A percentile compares a stretch with the other conserved stretches of the same genome.
These are phyloP conservation scores for Thelonectria olida DNA, from an alignment of 2,329 filamentous ascomycete genomes.

Conservation along the genomic window DNA sequence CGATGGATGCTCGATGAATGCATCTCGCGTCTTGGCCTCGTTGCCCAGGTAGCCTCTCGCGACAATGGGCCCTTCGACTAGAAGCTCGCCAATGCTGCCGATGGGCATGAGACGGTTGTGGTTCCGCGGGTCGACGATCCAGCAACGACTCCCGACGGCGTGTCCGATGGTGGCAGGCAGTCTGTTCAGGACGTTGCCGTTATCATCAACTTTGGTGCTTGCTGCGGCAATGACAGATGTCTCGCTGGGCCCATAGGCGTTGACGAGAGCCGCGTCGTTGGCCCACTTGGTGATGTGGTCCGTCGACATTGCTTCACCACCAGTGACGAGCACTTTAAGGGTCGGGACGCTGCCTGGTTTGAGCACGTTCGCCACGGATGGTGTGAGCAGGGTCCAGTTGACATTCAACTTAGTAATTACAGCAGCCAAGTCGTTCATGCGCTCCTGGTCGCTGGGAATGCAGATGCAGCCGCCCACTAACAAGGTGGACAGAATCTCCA, in stretches of 20 bases:
- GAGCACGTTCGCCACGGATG: slow-evolving; percentile 50
- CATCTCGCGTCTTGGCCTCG: slow-evolving; percentile 17
- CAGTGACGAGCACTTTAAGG: not conserved
- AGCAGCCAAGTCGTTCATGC: slow-evolving; percentile 55
- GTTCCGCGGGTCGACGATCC: slow-evolving; percentile 51
- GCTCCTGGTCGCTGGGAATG: slow-evolving; percentile 61
- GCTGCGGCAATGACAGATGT: not conserved
- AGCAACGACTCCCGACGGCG: slow-evolving; percentile 27
- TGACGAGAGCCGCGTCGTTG: not conserved
- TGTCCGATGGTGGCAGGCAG: slow-evolving; percentile 22
- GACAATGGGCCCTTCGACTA: slow-evolving; percentile 7
- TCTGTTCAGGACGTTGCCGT: not conserved
- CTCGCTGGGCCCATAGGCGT: not conserved
- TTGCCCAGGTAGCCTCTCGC: slow-evolving; percentile 24
- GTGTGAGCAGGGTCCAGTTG: slow-evolving; percentile 47
- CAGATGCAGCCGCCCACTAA: slow-evolving; percentile 56
- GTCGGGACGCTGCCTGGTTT: not conserved
- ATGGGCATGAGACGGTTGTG: slow-evolving; percentile 33
- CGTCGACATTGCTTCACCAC: not conserved
- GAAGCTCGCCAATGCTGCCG: slow-evolving; percentile 12
- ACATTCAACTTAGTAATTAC: slow-evolving; percentile 52
- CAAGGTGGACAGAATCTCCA: slow-evolving; percentile 26
- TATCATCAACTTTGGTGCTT: slow-evolving; percentile 46
- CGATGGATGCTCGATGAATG: slow-evolving; percentile 55
- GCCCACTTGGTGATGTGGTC: not conserved